Evolutionary conservation across 345 rosid species (phyloP), one percentile per base, ranked within the genome.

Genomic region (Xanthoceras sorbifolium): DNA sequence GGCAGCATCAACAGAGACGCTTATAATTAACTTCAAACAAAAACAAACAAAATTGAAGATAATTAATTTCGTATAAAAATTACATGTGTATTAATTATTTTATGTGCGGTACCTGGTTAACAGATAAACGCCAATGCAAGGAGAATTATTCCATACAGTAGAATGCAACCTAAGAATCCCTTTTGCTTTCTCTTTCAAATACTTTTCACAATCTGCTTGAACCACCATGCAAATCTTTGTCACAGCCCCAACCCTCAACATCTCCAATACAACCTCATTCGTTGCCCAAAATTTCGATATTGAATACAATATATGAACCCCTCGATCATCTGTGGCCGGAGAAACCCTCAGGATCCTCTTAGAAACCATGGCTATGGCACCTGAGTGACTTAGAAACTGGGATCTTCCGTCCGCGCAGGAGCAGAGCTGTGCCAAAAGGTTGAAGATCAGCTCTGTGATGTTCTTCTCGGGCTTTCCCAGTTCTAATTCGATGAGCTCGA

Each of bases 201-300:
- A 74, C 1, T 36, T 10, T 22, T 75, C 44, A 74, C 91, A 88
- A 62, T 88, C 85, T 25, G 90, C 91, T 68, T 88, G 91, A 44
- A 81, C 63, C 42, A 88, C 86, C 91, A 88, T 88, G 82, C 93
- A 90, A 26, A 88, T 81, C 83, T 90, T 90, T 38, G 91, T 66
- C 73, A 90, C 93, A 0, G 87, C 91, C 10, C 89, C 90, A 10
- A 88, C 93, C 52, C 82, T 84, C 78, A 90, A 67, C 91, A 90
- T 88, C 86, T 90, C 93, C 8, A 17, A 4, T 25, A 86, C 69
- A 9, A 88, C 84, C 28, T 82, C 79, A 3, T 75, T 57, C 0
- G 80, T 72, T 0, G 82, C 90, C 0, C 85, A 83, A 69, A 71
- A 83, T 36, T 78, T 85, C 3, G 89, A 71, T 15, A 90, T 69